Percentiles rank a stretch among this genome's conserved stretches.
Conservation (phyloP, 495 filamentous ascomycete species). For the Xylaria intraflava region DNA sequence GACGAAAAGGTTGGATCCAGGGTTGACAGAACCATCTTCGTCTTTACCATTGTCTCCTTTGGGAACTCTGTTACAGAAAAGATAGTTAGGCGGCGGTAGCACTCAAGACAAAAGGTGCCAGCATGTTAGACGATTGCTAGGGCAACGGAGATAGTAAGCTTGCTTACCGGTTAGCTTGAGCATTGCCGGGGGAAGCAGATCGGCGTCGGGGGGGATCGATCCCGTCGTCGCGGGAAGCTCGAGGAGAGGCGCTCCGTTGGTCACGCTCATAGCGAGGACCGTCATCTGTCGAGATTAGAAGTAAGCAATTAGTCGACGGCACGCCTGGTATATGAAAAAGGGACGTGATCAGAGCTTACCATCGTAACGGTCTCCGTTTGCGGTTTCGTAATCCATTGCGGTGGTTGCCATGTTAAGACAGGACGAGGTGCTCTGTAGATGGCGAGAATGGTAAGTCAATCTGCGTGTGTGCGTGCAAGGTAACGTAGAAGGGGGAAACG, state of each 20-base stretch:
- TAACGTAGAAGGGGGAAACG: not conserved
- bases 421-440: constrained; percentile 6
- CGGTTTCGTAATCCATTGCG: constrained; percentile 78
- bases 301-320: constrained; percentile 10
- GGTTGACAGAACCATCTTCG: constrained; percentile 75
- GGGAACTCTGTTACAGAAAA: constrained; percentile 31
- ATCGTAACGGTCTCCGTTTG: constrained; percentile 73
- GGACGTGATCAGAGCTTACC: constrained; percentile 48
- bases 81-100: not conserved
- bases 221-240: constrained; percentile 55
- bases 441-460: constrained; percentile 16
- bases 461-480: constrained; percentile 10
- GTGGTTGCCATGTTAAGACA: constrained; percentile 44
- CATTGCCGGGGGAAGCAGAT: constrained; percentile 66
- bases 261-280: constrained; percentile 67
- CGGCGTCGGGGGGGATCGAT: constrained; percentile 62
- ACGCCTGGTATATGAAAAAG: not conserved
- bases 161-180: constrained; percentile 67
- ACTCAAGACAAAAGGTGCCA: not conserved
- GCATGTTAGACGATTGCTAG: not conserved
- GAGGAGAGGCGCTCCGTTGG: constrained; percentile 90
- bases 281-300: constrained; percentile 50
- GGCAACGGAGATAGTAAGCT: not conserved
- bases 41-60: constrained; percentile 53
- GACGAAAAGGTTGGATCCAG: constrained; percentile 97